These are phyloP conservation scores for Scedosporium apiospermum DNA, from an alignment of 2,329 filamentous ascomycete genomes.

Conservation along the genomic window DNA sequence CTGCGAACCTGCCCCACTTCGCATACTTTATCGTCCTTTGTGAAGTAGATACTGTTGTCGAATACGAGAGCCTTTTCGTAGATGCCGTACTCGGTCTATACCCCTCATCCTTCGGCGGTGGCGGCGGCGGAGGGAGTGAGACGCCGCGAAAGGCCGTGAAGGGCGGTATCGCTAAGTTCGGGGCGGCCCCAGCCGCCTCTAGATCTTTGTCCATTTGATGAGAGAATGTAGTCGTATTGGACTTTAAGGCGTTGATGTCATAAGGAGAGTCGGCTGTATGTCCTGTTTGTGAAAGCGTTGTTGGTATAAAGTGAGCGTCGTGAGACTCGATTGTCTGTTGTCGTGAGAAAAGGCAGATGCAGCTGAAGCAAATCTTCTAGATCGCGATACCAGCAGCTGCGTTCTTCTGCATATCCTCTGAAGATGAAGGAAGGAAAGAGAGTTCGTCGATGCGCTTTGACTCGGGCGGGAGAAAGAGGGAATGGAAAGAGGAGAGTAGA, in stretches of 20 bases:
- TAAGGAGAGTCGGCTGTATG: background rate
- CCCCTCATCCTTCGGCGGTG: conserved; percentile 5
- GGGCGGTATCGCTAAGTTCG: background rate
- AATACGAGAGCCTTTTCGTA: background rate
- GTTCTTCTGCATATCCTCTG: background rate
- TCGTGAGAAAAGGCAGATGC: background rate
- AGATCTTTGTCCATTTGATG: background rate
- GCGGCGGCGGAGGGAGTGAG: conserved; percentile 5
- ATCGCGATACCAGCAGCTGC: conserved; percentile 1
- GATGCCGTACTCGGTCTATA: conserved; percentile 4
- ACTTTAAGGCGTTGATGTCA: background rate
- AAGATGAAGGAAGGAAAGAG: background rate
- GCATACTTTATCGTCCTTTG: conserved; percentile 33
- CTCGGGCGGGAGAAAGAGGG: background rate
- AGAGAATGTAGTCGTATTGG: background rate
- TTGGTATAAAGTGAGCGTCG: background rate
- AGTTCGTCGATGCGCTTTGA: background rate
- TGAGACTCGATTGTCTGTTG: conserved; percentile 1
- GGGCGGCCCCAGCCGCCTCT: background rate
- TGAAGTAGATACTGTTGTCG: conserved; percentile 1
- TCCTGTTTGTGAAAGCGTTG: background rate
- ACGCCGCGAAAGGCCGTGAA: background rate
- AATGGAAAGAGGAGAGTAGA: background rate
- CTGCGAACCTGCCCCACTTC: conserved; percentile 26
- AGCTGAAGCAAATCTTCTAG: conserved; percentile 1